A percentile compares a stretch with the other conserved stretches of the same genome.
phyloP scores from a whole-genome alignment of 352 stramenopile genomes.

The Globisporangium parvum region DNA sequence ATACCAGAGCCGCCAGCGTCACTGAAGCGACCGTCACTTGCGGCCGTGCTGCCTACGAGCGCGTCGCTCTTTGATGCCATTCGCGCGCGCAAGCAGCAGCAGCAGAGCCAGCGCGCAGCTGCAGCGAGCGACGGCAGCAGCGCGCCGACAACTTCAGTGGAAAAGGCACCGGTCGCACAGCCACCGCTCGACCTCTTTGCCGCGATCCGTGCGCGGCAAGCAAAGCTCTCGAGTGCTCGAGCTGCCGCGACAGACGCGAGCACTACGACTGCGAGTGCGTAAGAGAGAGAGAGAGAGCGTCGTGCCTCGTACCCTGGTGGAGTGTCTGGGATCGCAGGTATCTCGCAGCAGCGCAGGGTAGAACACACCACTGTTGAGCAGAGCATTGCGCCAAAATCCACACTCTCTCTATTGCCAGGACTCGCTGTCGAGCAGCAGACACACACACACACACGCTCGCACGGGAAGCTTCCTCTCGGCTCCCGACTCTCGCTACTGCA shows the following conservation, averaged over 20 bases:
- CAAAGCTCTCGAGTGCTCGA: background rate
- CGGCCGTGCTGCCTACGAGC: slow-evolving; percentile 19
- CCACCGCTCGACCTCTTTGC: slow-evolving; percentile 44
- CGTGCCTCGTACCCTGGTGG: background rate
- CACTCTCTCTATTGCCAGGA: too few relatives aligned
- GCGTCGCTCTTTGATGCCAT: slow-evolving; percentile 45
- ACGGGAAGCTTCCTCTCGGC: background rate
- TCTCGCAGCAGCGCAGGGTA: too few relatives aligned
- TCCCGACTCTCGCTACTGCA: slow-evolving; percentile 37
- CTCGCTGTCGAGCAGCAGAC: too few relatives aligned
- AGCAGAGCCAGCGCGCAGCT: background rate
- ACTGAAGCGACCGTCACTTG: background rate
- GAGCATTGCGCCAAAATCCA: too few relatives aligned
- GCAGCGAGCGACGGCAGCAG: background rate
- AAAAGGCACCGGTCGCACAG: slow-evolving; percentile 7
- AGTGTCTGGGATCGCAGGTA: background rate
- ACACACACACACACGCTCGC: background rate
- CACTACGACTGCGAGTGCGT: background rate
- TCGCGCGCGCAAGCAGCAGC: slow-evolving; percentile 26
- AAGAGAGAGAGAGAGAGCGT: background rate
- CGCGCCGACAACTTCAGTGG: background rate
- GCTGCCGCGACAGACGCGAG: background rate
- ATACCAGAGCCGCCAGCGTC: background rate
- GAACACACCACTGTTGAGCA: too few relatives aligned
- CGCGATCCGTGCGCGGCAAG: slow-evolving; percentile 53